Evolutionary conservation across 768 basidiomycete species (phyloP), one percentile per base, ranked within the genome.

Genomic region (Tephrocybe sp.): DNA sequence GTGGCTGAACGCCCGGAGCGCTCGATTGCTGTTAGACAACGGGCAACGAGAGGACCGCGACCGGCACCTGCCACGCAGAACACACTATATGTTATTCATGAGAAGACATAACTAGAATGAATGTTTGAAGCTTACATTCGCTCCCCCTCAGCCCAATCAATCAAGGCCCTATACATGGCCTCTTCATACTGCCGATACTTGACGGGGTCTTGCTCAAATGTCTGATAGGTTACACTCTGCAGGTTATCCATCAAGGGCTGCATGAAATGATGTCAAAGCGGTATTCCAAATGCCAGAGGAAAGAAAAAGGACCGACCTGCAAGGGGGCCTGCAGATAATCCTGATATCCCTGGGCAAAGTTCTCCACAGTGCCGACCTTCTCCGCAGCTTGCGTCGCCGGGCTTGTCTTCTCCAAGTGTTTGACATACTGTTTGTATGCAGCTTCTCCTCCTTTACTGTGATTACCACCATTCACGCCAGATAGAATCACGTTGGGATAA

Each of bases 171-270:
- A 59, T 78, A 90, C 57, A 94, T 82, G 3, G 94, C 94, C 77
- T 95, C 90, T 71, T 99, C 97, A 64, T 99, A 99, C 59, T 91
- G 86, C 48, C 78, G 68, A 64, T 99, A 99, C 67, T 99, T 99
- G 52, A 98, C 85, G 3, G 97, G 95, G 71, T 98, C 97, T 64
- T 93, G 83, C 62, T 99, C 97, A 61, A 99, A 99, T 2, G 91
- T 93, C 63, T 98, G 93, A 67, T 99, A 99, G 10, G 94, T 97
- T 56, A 87, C 80, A 58, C 92, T 94, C 62, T 91, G 91, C 47
- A 99, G 69, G 68, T 99, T 94, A 61, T 99, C 95, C 94, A 95
- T 95, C 59, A 99, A 68, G 19, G 97, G 97, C 89, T 94, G 57
- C 47, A 53, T 47, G 42, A 42, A 16, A 15, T 50, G 52, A 45